A percentile compares a stretch with the other conserved stretches of the same genome.
Evolutionary conservation across 1,284 basidiomycete genomes (phyloP).

Genomic region (Ganoderma multipileum): DNA sequence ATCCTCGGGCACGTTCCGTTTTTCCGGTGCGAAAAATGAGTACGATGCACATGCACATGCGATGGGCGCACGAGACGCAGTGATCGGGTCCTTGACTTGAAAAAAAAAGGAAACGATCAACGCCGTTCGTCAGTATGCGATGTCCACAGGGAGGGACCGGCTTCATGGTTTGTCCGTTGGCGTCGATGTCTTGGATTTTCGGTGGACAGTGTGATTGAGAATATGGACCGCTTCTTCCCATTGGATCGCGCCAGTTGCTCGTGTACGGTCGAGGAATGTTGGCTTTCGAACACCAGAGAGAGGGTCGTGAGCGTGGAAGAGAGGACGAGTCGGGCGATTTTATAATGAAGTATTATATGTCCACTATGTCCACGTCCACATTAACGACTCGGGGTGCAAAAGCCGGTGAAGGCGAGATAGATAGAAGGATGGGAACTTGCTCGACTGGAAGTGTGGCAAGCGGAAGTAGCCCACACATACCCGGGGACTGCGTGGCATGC

Average conservation of each 20-base stretch:
- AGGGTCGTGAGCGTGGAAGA: too few species aligned
- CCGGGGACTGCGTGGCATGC: not conserved
- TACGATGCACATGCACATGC: not conserved
- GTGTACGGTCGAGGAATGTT: not conserved
- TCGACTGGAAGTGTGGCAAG: not conserved
- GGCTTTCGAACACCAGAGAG: too few species aligned
- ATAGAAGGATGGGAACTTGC: not conserved
- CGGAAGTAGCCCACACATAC: not conserved
- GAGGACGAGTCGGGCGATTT: not conserved
- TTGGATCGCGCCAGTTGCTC: not conserved
- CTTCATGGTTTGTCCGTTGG: not conserved
- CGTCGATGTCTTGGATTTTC: too few species aligned
- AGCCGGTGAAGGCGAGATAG: not conserved
- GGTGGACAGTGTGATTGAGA: too few species aligned
- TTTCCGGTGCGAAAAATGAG: not conserved
- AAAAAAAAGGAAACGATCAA: not conserved
- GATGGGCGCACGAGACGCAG: not conserved
- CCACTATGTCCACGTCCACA: not conserved
- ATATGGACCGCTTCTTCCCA: not conserved
- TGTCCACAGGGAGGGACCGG: not conserved
- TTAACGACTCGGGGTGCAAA: not conserved
- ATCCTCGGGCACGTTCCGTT: not conserved
- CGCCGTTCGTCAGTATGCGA: not conserved
- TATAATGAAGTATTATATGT: not conserved
- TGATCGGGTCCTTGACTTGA: not conserved